Conservation (phyloP, 2,329 filamentous ascomycete species). For the Colletotrichum sp. region DNA sequence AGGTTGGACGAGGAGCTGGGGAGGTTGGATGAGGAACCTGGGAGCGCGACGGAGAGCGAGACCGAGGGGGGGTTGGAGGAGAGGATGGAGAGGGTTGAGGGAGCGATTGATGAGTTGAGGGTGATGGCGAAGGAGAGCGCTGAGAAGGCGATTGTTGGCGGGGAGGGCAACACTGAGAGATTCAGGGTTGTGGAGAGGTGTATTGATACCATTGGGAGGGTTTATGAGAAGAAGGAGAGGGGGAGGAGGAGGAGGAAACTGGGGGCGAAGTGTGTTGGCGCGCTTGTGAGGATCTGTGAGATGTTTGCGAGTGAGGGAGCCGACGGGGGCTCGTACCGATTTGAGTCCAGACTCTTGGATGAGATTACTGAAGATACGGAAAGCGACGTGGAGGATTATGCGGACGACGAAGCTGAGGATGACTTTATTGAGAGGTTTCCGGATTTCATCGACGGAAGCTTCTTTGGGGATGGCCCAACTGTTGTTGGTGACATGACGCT, state of each 20-base stretch:
- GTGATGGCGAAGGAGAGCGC: slow-evolving; percentile 6
- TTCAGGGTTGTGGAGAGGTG: slow-evolving; percentile 6
- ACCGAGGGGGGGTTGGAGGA: not conserved
- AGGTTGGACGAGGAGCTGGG: not conserved
- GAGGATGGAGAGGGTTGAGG: not conserved
- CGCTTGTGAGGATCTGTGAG: slow-evolving; percentile 12
- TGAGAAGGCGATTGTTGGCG: not conserved
- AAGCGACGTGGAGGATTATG: not conserved
- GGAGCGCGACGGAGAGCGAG: not conserved
- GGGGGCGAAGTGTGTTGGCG: not conserved
- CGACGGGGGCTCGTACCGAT: not conserved
- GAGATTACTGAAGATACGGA: not conserved
- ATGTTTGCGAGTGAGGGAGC: slow-evolving; percentile 13
- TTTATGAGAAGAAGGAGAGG: slow-evolving; percentile 2
- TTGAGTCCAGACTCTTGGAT: not conserved
- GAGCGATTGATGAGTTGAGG: slow-evolving; percentile 5
- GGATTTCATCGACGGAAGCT: not conserved
- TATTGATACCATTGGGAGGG: slow-evolving; percentile 10
- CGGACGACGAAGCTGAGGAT: slow-evolving; percentile 2
- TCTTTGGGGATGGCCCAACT: not conserved
- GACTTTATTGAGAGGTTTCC: not conserved
- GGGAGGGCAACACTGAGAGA: not conserved
- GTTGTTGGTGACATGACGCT: not conserved
- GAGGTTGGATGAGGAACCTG: not conserved
- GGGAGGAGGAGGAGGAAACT: not conserved